phyloP scores from a whole-genome alignment of 2,329 filamentous ascomycete genomes.

The Sclerotinia sclerotiorum region DNA sequence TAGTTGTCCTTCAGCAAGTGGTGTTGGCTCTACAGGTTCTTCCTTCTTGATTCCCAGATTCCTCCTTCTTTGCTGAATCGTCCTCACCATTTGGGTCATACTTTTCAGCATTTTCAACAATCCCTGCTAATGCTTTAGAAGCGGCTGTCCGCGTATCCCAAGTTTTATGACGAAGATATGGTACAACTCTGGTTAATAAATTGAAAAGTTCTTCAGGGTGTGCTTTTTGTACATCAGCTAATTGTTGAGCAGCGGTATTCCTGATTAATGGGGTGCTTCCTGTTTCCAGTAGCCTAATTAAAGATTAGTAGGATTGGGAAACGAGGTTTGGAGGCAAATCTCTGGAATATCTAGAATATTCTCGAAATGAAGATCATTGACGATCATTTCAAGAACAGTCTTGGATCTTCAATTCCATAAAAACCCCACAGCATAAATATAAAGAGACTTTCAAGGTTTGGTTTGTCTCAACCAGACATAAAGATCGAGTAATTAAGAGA shows the following conservation, averaged over 20 bases:
- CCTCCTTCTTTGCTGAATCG: slow-evolving; percentile 46
- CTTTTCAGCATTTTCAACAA: slow-evolving; percentile 80
- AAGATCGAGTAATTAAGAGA: background rate
- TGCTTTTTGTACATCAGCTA: slow-evolving; percentile 96
- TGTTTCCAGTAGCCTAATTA: slow-evolving; percentile 82
- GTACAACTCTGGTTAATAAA: slow-evolving; percentile 87
- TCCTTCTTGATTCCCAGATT: slow-evolving; percentile 56
- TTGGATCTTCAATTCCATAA: background rate
- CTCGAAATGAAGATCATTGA: slow-evolving; percentile 16
- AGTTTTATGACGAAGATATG: slow-evolving; percentile 89
- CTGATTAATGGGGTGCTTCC: slow-evolving; percentile 94
- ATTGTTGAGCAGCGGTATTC: slow-evolving; percentile 93
- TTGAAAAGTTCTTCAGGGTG: slow-evolving; percentile 98
- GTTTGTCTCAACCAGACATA: slow-evolving; percentile 5
- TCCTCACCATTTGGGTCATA: slow-evolving; percentile 88
- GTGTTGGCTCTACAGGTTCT: slow-evolving; percentile 52
- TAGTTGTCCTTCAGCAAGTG: slow-evolving; percentile 56
- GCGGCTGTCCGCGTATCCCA: slow-evolving; percentile 96
- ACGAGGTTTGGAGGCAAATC: background rate
- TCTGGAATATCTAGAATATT: background rate
- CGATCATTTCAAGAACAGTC: background rate
- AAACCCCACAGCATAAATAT: background rate
- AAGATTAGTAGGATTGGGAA: slow-evolving; percentile 27
- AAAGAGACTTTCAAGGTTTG: background rate
- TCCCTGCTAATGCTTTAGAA: slow-evolving; percentile 90